Base-by-base conservation (phyloP, 495 filamentous ascomycete genomes). In the Neurospora cerealis region DNA sequence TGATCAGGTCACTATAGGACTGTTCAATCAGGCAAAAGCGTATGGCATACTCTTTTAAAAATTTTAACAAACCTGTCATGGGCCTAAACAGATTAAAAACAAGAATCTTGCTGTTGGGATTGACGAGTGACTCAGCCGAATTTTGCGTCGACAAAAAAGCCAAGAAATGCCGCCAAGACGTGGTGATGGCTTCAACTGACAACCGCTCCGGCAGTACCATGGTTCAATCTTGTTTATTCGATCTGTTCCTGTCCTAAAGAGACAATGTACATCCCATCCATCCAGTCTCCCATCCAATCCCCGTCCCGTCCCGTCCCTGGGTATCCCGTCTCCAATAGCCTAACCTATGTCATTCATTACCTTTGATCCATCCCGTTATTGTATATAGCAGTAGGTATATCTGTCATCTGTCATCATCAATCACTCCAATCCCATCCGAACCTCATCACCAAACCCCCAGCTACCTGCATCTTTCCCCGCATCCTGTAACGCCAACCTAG, bases 381-480 rank as follows among this genome's bases (percentile, higher is more conserved):
- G 7, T 19, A 34, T 66, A 66, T 66, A 66, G 24, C 21, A 17
- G 15, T 15, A 66, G 54, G 15, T 34, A 66, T 66, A 66, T 66
- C 11, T 19, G 13, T 34, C 28, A 34, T 28, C 21, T 2, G n/a
- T 62, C 2, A 60, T 15, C 48, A 28, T 62, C 42, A 74, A 21
- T 69, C 71, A 82, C 71, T 82, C 81, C 73, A 83, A 76, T 24
- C 81, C 79, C 82, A 83, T 83, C 73, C 79, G 73, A 10, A 81
- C 79, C 39, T 83, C 82, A 74, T 83, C 82, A 2, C 82, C 82
- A 3, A 83, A 74, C 19, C 77, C 81, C 80, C 82, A 83, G 44
- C 75, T 79, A 15, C 76, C 75, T 42, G 42, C 79, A 70, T 79
- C 74, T 28, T 71, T 77, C 10, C 77, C 79, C 0, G 77, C 78